Evolutionary conservation across 2,329 filamentous ascomycete genomes (phyloP), one percentile per base, ranked within the genome.

Genomic region (Diaporthe citrichinensis): DNA sequence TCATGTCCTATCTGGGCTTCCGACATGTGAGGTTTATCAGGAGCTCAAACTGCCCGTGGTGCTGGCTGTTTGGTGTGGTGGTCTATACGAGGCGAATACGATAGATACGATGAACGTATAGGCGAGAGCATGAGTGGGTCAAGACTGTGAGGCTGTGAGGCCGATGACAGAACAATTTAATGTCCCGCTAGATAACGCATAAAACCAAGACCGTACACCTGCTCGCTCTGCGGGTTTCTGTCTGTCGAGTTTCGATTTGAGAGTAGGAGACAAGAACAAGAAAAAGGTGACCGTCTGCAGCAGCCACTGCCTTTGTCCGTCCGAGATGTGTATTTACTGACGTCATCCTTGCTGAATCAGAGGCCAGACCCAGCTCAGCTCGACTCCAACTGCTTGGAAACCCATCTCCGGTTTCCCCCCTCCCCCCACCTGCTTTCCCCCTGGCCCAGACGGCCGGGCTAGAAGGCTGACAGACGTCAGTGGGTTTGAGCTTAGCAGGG

Each of bases 321-420:
- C 46, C 31, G 65, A 69, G 34, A 28, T 31, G 34, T 51, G 65
- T 55, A 41, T 69, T 55, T 28, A 69, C 65, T 69, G 49, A 69
- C 65, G 65, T 69, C 49, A 69, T 41, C 23, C 49, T 23, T 69
- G 49, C 28, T 39, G 8, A 31, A 28, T 34, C 46, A 69, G 49
- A 69, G 36, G 49, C 65, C 49, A n/a, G 46, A 4, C 46, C 46
- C 31, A 34, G 46, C 46, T 36, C 46, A 68, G 62, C 44, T 68
- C 28, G 12, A 31, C 61, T 49, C 25, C 41, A 49, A 49, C 61
- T 49, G n/a, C n/a, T n/a, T n/a, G 25, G 41, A 23, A 67, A 34
- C 44, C 49, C 61, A 46, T 67, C 61, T 67, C 61, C 44, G 28
- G 3, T 34, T 14, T 49, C 61, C 25, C 62, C 9, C 44, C 44